A percentile compares a stretch with the other conserved stretches of the same genome.
These are phyloP conservation scores for Saccharum hybrid DNA, from an alignment of 202 grass and related monocot genomes.

Conservation along the genomic window DNA sequence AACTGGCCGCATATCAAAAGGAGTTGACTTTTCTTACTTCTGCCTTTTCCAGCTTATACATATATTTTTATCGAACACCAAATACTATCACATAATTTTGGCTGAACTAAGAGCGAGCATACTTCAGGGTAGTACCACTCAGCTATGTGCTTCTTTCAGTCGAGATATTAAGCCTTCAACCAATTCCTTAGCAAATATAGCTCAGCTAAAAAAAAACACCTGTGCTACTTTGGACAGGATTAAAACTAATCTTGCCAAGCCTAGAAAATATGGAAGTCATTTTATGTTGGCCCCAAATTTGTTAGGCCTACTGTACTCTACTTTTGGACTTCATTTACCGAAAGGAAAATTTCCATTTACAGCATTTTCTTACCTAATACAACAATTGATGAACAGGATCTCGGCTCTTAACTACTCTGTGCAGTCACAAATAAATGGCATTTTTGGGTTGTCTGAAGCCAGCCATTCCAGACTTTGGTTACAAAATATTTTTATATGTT, in stretches of 20 bases:
- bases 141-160: not conserved
- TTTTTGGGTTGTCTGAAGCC: not conserved
- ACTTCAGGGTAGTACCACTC: not conserved
- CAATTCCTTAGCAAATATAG: not conserved
- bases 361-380: slow-evolving; percentile 7
- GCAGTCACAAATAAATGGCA: not conserved
- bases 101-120: not conserved
- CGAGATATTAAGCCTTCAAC: not conserved
- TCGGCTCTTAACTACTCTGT: not conserved
- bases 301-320: not conserved
- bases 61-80: not conserved
- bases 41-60: not conserved
- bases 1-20: not conserved
- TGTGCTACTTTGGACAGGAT: not conserved
- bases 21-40: not conserved
- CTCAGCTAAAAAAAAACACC: not conserved
- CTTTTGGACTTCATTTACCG: slow-evolving; percentile 1
- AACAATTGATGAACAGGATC: slow-evolving; percentile 11
- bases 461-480: not conserved
- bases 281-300: not conserved
- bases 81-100: not conserved
- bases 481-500: not conserved
- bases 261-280: not conserved
- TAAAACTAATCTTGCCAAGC: not conserved
- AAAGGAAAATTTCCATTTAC: not conserved